A percentile compares a stretch with the other conserved stretches of the same genome.
These are phyloP conservation scores for Pestalotiopsis sp. DNA, from an alignment of 2,329 filamentous ascomycete species.

Conservation along the genomic window DNA sequence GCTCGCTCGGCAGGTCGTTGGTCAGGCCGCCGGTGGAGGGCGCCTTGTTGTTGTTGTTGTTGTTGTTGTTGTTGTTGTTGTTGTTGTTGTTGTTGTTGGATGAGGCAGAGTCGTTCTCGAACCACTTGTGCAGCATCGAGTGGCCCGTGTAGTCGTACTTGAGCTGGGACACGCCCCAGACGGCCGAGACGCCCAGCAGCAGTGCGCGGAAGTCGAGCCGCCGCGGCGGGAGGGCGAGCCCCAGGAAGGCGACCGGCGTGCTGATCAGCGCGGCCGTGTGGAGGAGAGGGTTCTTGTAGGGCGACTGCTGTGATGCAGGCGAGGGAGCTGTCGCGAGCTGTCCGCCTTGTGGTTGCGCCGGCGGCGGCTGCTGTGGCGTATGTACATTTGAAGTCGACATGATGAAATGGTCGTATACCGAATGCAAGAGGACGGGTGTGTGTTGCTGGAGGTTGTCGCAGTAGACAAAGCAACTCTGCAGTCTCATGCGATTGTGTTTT, in stretches of 20 bases:
- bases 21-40: not conserved
- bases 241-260: conserved; percentile 47
- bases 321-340: conserved; percentile 14
- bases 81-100: too few relatives aligned
- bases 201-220: conserved; percentile 50
- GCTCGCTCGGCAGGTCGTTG: conserved; percentile 55
- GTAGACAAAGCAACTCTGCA: not conserved
- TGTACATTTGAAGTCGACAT: conserved; percentile 8
- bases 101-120: not conserved
- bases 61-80: too few relatives aligned
- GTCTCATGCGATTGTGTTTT: not conserved
- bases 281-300: conserved; percentile 33
- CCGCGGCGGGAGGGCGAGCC: conserved; percentile 52
- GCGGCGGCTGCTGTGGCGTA: conserved; percentile 2
- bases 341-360: conserved; percentile 7
- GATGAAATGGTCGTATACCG: not conserved
- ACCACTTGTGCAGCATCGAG: conserved; percentile 50
- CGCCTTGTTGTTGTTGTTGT: too few relatives aligned
- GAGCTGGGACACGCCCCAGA: conserved; percentile 56
- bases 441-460: not conserved
- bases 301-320: conserved; percentile 11
- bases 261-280: conserved; percentile 50
- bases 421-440: not conserved
- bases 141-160: conserved; percentile 56
- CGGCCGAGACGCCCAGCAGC: conserved; percentile 49